These are phyloP conservation scores for Bisporella sp. DNA, from an alignment of 2,329 filamentous ascomycete species.

Conservation along the genomic window DNA sequence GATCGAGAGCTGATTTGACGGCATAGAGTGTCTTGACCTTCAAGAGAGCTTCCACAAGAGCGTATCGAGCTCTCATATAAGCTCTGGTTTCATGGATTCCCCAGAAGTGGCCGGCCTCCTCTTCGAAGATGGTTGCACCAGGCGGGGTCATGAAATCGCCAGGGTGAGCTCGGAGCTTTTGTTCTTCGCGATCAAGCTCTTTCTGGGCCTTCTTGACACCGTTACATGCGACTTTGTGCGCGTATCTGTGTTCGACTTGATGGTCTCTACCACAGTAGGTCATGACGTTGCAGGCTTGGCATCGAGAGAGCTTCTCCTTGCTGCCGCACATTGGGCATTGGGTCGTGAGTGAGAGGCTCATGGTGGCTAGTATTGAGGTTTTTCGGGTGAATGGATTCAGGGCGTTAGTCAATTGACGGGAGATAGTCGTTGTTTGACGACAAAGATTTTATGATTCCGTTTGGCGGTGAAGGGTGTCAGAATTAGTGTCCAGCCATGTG, in stretches of 20 bases:
- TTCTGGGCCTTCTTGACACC: conserved; percentile 27
- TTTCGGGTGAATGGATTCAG: too few relatives aligned
- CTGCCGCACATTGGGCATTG: conserved; percentile 22
- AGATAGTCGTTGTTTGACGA: too few relatives aligned
- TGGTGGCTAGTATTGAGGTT: conserved; percentile 1
- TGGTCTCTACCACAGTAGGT: conserved; percentile 40
- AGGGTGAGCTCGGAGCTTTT: conserved; percentile 27
- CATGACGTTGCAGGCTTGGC: conserved; percentile 35
- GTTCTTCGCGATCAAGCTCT: conserved; percentile 30
- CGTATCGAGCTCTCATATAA: conserved; percentile 36
- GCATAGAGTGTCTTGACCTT: conserved; percentile 28
- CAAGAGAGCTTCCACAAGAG: conserved; percentile 27
- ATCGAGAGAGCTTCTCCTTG: conserved; percentile 29
- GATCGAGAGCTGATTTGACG: conserved; percentile 31
- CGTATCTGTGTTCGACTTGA: conserved; percentile 30
- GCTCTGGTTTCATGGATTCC: conserved; percentile 31
- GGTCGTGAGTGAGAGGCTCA: conserved; percentile 2
- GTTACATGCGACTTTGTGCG: conserved; percentile 36
- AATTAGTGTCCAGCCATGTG: too few relatives aligned
- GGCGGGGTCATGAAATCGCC: conserved; percentile 21
- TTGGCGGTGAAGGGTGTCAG: too few relatives aligned
- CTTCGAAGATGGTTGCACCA: conserved; percentile 34
- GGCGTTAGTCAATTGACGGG: too few relatives aligned
- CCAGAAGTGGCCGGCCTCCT: conserved; percentile 36
- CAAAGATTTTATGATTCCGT: too few relatives aligned